Evolutionary conservation across 345 rosid genomes (phyloP), one percentile per base, ranked within the genome.

Genomic region (Rhodomyrtus tomentosa): DNA sequence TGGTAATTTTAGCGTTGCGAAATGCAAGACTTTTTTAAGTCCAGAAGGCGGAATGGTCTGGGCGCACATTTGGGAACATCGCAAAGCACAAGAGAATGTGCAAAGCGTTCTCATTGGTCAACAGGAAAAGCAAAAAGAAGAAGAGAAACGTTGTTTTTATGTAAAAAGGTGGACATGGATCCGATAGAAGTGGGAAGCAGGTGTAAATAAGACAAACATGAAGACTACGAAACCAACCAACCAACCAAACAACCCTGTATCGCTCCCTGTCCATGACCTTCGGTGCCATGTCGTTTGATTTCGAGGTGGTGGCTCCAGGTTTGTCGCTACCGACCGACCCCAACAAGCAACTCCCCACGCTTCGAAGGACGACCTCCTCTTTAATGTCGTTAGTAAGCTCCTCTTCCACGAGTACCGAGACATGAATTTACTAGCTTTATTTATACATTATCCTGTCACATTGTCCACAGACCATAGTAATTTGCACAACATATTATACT

Each of bases 281-380:
- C 76, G 24, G 51, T 79, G 11, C 55, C 52, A 86, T 91, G 89
- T 91, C 89, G 85, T 81, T 86, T 83, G 87, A 76, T 85, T 85
- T 88, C 85, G 79, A 84, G 89, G 73, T 53, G 32, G 62, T 84
- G 85, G 85, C 91, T 86, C 89, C 89, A 85, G 87, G 90, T 85
- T 87, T 87, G 87, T 50, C 53, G 91, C 89, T 40, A 55, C 38
- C 21, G 52, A 68, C 27, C 55, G 18, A 84, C 76, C 36, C 38
- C 50, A 6, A 53, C 42, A 53, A 25, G 32, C 84, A 82, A 36
- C 22, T 14, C 11, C 51, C 50, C 84, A 7, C 50, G 29, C 21
- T 82, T 51, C 55, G 18, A 68, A 18, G 22, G 7, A 7, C 55
- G 10, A 53, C 25, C 55, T 53, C 3, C 55, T 21, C 55, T 7